Base-by-base conservation (phyloP, 2,329 filamentous ascomycete species). In the Dothistroma septosporum region DNA sequence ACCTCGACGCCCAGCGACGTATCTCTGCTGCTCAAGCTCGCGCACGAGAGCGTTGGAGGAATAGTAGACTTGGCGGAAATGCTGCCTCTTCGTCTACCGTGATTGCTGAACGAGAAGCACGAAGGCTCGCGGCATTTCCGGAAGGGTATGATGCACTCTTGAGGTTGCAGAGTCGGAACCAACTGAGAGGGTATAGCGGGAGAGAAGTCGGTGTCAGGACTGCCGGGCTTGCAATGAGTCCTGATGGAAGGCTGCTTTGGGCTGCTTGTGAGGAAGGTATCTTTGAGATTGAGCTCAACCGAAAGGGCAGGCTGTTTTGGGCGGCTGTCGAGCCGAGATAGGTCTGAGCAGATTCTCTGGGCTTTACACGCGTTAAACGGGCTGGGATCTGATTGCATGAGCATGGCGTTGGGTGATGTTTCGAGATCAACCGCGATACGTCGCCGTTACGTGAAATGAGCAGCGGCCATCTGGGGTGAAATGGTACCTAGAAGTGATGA, bases 231-330 rank as follows among this genome's bases (percentile, higher is more conserved):
- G 79, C 79, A 5, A 78, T 81, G 71, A 80, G 78, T 69, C 70
- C 74, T 28, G 79, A 82, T 67, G 79, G 79, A 9, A 68, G 76
- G 21, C 79, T 68, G 57, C 67, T 82, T 37, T 81, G 78, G 69
- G 79, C 75, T 37, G 78, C 77, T 5, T 79, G 76, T 35, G 86
- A 90, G 70, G 86, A 90, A 66, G 89, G 89, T 59, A 87, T 92
- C 57, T 90, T 90, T 69, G 88, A 92, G 75, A 85, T 90, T 68
- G 82, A 81, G 35, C 81, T 92, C 65, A 86, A 91, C 70, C 68
- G 86, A 19, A 79, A 83, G 53, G 80, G 77, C 59, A 80, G 89
- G 61, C 89, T 85, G 73, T 73, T 70, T 46, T 76, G 74, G 62
- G 75, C 76, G 5, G 75, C 75, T 35, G 69, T 79, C 41, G 72